A percentile compares a stretch with the other conserved stretches of the same genome.
These are phyloP conservation scores for Uromyces viciae-fabae DNA, from an alignment of 1,284 basidiomycete species.

Conservation along the genomic window DNA sequence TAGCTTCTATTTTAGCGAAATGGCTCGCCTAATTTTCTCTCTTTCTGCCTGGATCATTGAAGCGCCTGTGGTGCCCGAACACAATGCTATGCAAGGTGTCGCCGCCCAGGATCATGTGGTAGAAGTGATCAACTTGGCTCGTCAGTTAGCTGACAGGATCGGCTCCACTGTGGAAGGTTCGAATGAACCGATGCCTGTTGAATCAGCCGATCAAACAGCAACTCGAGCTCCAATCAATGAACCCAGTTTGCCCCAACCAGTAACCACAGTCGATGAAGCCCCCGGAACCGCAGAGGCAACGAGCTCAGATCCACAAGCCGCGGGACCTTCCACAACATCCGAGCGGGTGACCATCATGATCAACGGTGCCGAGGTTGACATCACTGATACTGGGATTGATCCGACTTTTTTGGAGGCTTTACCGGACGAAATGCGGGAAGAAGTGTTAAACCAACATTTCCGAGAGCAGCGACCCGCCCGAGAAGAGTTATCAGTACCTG, in stretches of 20 bases:
- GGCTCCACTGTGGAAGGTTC: constrained; percentile 50
- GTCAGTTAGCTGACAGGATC: constrained; percentile 52
- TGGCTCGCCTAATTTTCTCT: background rate
- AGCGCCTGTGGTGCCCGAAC: constrained; percentile 12
- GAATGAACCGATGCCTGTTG: constrained; percentile 52
- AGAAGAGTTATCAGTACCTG: constrained; percentile 63
- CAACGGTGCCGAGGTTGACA: constrained; percentile 89
- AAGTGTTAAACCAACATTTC: constrained; percentile 95
- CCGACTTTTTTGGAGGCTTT: constrained; percentile 95
- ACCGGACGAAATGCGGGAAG: constrained; percentile 97
- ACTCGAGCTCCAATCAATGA: constrained; percentile 46
- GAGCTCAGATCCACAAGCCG: constrained; percentile 18
- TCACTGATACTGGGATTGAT: constrained; percentile 97
- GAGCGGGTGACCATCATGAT: constrained; percentile 76
- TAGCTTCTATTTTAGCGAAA: background rate
- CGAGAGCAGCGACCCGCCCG: constrained; percentile 65
- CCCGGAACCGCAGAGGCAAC: background rate
- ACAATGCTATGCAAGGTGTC: constrained; percentile 46
- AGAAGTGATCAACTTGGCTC: constrained; percentile 50
- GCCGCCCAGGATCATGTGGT: constrained; percentile 47
- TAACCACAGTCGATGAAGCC: constrained; percentile 35
- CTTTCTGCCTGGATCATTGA: background rate
- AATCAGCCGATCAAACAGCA: constrained; percentile 48
- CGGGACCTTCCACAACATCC: constrained; percentile 52
- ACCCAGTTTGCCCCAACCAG: constrained; percentile 42